Evolutionary conservation across 2,329 filamentous ascomycete species (phyloP).

Genomic region (Bertia moriformis): DNA sequence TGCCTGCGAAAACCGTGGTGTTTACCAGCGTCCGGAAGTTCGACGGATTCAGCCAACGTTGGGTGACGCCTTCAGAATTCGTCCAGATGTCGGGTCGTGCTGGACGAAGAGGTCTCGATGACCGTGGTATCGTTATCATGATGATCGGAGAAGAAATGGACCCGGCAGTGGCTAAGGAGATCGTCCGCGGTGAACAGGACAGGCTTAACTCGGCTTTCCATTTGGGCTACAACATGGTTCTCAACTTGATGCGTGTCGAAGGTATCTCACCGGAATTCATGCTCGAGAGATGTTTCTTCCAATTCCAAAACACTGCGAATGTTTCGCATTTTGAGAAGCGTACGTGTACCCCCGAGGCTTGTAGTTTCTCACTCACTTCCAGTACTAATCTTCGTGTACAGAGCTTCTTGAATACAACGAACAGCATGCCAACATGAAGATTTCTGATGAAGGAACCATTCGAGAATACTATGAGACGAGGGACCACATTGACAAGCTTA

Average conservation of each 20-base stretch:
- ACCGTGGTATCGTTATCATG: constrained; percentile 98
- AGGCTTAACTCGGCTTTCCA: constrained; percentile 96
- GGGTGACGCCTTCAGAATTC: constrained; percentile 88
- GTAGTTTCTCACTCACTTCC: too few species aligned
- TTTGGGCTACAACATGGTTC: constrained; percentile 96
- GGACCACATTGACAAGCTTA: constrained; percentile 69
- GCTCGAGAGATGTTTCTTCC: constrained; percentile 95
- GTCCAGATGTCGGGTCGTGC: constrained; percentile 98
- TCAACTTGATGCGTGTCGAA: constrained; percentile 93
- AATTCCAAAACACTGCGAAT: constrained; percentile 90
- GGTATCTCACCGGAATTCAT: constrained; percentile 98
- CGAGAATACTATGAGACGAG: constrained; percentile 89
- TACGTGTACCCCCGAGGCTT: too few species aligned
- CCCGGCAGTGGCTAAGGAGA: constrained; percentile 80
- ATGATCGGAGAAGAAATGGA: constrained; percentile 98
- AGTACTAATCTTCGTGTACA: too few species aligned
- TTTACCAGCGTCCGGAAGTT: constrained; percentile 95
- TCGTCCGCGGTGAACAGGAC: constrained; percentile 92
- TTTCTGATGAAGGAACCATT: constrained; percentile 74
- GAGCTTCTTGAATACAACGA: constrained; percentile 67
- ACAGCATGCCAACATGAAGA: constrained; percentile 57
- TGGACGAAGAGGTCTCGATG: constrained; percentile 89
- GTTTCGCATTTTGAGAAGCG: constrained; percentile 71
- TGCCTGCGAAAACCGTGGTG: constrained; percentile 98
- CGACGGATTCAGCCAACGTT: constrained; percentile 67